phyloP scores from a whole-genome alignment of 257 asterid genomes.

The Solanum tarijense region DNA sequence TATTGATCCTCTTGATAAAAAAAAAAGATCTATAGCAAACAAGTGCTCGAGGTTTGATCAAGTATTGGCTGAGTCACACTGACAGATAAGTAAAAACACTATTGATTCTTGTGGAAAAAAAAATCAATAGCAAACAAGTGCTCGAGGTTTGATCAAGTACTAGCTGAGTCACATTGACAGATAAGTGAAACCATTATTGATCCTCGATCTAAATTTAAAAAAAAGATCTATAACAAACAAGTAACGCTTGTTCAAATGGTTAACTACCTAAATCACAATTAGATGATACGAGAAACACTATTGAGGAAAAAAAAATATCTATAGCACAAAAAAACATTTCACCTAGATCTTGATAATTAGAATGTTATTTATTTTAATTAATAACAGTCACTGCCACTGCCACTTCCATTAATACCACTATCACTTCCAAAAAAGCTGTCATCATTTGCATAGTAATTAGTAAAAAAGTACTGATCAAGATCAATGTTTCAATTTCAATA shows the following conservation, averaged over 20 bases:
- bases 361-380: not conserved
- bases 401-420: not conserved
- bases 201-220: too few species aligned
- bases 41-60: too few species aligned
- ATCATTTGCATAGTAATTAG: not conserved
- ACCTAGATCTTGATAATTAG: not conserved
- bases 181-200: not conserved
- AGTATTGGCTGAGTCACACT: too few species aligned
- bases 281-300: not conserved
- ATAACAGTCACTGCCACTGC: not conserved
- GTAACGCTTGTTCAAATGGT: too few species aligned
- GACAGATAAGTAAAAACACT: too few species aligned
- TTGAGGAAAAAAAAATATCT: too few species aligned
- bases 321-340: not conserved
- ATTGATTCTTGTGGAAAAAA: too few species aligned
- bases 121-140: not conserved
- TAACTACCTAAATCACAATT: too few species aligned
- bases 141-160: not conserved
- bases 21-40: too few species aligned
- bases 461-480: not conserved
- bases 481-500: not conserved
- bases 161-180: too few species aligned
- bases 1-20: too few species aligned
- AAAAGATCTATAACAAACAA: too few species aligned
- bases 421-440: not conserved